Base-by-base conservation (phyloP, 495 filamentous ascomycete genomes). In the Apiosordaria backusii region DNA sequence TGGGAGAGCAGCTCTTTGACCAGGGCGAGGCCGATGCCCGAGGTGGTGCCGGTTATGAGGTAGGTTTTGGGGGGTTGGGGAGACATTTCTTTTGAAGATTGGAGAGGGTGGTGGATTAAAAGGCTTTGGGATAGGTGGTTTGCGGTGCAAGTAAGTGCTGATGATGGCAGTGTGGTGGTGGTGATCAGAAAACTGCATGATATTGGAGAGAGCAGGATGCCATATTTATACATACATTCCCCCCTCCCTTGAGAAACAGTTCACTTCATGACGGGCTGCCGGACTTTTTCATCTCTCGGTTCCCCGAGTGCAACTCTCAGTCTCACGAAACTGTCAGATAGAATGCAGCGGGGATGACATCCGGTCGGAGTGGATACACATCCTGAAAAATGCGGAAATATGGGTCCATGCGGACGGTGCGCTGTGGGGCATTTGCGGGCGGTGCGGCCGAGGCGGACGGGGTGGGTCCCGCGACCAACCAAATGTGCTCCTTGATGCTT, bases 1-100 rank as follows among this genome's bases (percentile, higher is more conserved):
- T 76, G 75, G 7, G 63, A 63, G 5, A 86, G 76, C n/a, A 82
- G 81, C 3, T 71, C 60, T 6, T 76, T 68, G 50, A 80, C 73
- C 4, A 86, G 74, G 23, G 68, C 65, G 4, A 65, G 68, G 24
- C 69, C 67, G 45, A 75, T 71, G 64, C 75, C 75, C 0, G 71
- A 71, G 57, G 73, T 74, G 50, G 73, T 67, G 58, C 73, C 75
- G n/a, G 69, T 76, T 23, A 72, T 70, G 66, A 75, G 72, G 65
- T 64, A 74, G 54, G 72, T 57, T 4, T 64, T 66, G 27, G 68
- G 72, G 50, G 68, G 71, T 26, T 59, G 4, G 50, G n/a, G 19
- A 26, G 40, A 26, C 52, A 18, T 21, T 50, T 45, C 16, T 6
- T n/a, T 29, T 29, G 27, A 4, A 7, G 27, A 29, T 4, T 4